phyloP scores from a whole-genome alignment of 176 grass and related monocot genomes.

The Miscanthus lutarioriparius region DNA sequence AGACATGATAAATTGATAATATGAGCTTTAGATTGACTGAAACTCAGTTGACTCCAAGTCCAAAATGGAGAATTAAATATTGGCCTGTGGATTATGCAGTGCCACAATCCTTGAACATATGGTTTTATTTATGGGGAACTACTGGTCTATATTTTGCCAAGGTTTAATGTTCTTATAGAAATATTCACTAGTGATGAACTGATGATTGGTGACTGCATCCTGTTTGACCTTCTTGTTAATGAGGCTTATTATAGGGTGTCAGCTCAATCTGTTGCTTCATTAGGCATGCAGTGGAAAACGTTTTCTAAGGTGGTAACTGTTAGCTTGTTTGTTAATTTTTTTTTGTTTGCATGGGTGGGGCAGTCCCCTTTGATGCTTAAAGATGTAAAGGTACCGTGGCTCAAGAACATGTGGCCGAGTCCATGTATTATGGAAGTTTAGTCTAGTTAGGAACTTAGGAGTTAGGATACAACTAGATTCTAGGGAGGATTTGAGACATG shows the following conservation, averaged over 20 bases:
- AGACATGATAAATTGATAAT: not conserved
- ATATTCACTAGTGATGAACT: not conserved
- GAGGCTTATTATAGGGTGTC: not conserved
- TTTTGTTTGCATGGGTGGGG: not conserved
- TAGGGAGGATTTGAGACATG: not conserved
- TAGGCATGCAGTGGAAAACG: not conserved
- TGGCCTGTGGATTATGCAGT: not conserved
- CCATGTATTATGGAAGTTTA: not conserved
- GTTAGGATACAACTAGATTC: not conserved
- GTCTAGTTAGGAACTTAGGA: not conserved
- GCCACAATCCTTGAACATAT: not conserved
- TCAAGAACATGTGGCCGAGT: not conserved
- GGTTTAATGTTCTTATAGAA: not conserved
- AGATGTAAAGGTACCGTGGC: not conserved
- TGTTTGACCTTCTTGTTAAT: constrained; percentile 23
- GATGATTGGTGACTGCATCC: not conserved
- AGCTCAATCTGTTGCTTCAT: not conserved
- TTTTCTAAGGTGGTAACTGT: not conserved
- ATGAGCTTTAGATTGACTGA: not conserved
- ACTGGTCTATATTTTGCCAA: not conserved
- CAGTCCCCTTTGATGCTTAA: not conserved
- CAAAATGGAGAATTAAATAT: not conserved
- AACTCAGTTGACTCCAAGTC: not conserved
- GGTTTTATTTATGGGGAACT: not conserved
- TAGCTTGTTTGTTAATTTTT: not conserved